phyloP scores from a whole-genome alignment of 352 stramenopile species.

The Globisporangium perplexum region DNA sequence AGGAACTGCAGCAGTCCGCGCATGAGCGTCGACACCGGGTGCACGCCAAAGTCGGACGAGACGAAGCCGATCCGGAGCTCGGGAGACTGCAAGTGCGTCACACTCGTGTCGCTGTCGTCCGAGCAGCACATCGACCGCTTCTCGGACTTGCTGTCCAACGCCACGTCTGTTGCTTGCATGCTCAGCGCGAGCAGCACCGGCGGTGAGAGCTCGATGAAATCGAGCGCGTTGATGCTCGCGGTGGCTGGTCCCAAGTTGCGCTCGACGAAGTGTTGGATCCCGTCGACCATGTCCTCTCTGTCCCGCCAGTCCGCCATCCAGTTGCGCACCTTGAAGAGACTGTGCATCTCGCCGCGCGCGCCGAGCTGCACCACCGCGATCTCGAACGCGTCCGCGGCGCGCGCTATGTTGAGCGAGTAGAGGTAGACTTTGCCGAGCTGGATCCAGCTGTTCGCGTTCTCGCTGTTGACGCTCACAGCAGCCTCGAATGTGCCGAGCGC shows the following conservation, averaged over 20 bases:
- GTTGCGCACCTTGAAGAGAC: slow-evolving; percentile 57
- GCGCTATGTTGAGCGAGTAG: slow-evolving; percentile 33
- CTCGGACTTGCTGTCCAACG: background rate
- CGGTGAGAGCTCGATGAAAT: slow-evolving; percentile 38
- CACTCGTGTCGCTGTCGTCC: slow-evolving; percentile 7
- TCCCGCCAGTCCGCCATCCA: slow-evolving; percentile 70
- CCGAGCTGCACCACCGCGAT: slow-evolving; percentile 40
- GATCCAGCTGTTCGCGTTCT: slow-evolving; percentile 50
- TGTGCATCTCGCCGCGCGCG: slow-evolving; percentile 22
- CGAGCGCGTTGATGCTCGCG: slow-evolving; percentile 25
- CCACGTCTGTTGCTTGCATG: background rate
- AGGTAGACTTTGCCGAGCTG: slow-evolving; percentile 69
- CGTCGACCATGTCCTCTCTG: slow-evolving; percentile 37
- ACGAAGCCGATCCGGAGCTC: slow-evolving; percentile 61
- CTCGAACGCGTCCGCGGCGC: slow-evolving; percentile 43
- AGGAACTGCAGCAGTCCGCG: slow-evolving; percentile 57
- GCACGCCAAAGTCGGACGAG: slow-evolving; percentile 79
- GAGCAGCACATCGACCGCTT: slow-evolving; percentile 10
- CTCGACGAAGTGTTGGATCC: slow-evolving; percentile 22
- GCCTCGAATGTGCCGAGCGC: slow-evolving; percentile 55
- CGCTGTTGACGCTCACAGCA: slow-evolving; percentile 40
- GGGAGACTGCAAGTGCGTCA: slow-evolving; percentile 18
- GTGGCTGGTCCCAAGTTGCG: slow-evolving; percentile 12
- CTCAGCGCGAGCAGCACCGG: slow-evolving; percentile 21
- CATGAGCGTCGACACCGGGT: slow-evolving; percentile 68